Evolutionary conservation across 2,329 filamentous ascomycete species (phyloP).

Genomic region (Colletotrichum orbiculare): DNA sequence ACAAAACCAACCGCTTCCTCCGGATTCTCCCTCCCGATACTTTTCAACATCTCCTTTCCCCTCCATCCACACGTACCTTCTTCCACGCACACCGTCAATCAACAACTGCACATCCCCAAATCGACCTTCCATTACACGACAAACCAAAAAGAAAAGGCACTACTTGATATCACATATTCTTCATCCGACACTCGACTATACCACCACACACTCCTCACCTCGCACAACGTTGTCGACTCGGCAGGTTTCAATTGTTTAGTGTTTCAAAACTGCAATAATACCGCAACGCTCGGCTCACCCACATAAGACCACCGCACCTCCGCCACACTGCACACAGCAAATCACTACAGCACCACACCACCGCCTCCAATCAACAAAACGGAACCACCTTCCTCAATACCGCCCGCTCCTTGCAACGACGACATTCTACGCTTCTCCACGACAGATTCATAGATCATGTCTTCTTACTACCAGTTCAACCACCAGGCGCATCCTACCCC

Average conservation of each 20-base stretch:
- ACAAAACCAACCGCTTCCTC: constrained; percentile 38
- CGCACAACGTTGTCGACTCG: constrained; percentile 33
- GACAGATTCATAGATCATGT: constrained; percentile 58
- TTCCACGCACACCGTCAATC: constrained; percentile 11
- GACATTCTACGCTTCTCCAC: constrained; percentile 13
- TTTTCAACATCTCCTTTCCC: constrained; percentile 35
- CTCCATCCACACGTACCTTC: constrained; percentile 27
- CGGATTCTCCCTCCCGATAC: constrained; percentile 31
- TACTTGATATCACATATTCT: constrained; percentile 3
- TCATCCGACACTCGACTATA: constrained; percentile 1
- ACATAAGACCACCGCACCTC: constrained; percentile 28
- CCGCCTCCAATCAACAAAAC: constrained; percentile 28
- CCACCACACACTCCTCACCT: constrained; percentile 7
- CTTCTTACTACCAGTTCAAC: constrained; percentile 73
- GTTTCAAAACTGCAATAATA: constrained; percentile 34
- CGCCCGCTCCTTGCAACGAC: constrained; percentile 11
- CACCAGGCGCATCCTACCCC: constrained; percentile 67
- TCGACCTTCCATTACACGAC: constrained; percentile 10
- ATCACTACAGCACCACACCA: neutral
- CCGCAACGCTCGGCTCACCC: constrained; percentile 36
- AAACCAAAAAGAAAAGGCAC: constrained; percentile 12
- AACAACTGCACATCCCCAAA: neutral
- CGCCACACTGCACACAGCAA: constrained; percentile 15
- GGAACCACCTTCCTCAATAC: neutral
- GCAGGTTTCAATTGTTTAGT: constrained; percentile 35